Evolutionary conservation across 2,329 filamentous ascomycete genomes (phyloP).

Genomic region (Trichoderma sp.): DNA sequence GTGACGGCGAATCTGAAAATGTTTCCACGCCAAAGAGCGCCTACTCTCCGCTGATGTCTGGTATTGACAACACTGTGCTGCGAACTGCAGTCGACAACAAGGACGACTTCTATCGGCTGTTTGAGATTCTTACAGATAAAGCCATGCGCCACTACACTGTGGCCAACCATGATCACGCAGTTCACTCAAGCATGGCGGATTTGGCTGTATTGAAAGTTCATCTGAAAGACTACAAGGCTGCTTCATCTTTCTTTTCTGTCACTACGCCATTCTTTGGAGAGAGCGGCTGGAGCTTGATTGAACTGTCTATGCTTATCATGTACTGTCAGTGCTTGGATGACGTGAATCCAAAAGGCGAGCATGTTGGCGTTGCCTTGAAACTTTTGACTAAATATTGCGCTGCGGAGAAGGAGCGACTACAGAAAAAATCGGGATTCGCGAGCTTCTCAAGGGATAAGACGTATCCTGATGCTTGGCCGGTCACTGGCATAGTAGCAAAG

Average conservation of each 20-base stretch:
- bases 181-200: constrained; percentile 79
- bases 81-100: constrained; percentile 63
- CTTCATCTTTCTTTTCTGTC: constrained; percentile 76
- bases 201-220: constrained; percentile 83
- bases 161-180: constrained; percentile 76
- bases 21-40: constrained; percentile 16
- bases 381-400: constrained; percentile 70
- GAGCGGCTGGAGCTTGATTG: constrained; percentile 76
- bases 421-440: constrained; percentile 40
- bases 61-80: constrained; percentile 55
- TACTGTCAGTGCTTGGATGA: constrained; percentile 82
- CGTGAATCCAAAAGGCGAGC: constrained; percentile 76
- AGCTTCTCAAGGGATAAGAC: constrained; percentile 27
- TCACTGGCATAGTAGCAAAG: constrained; percentile 54
- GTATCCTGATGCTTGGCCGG: constrained; percentile 42
- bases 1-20: constrained; percentile 33
- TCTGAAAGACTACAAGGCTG: constrained; percentile 71
- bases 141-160: constrained; percentile 81
- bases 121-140: constrained; percentile 80
- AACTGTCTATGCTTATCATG: constrained; percentile 82
- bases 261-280: constrained; percentile 80
- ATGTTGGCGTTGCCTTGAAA: constrained; percentile 74
- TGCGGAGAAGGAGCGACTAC: constrained; percentile 55
- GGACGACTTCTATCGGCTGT: constrained; percentile 67
- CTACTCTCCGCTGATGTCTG: constrained; percentile 39